Base-by-base conservation (phyloP, 2,329 filamentous ascomycete species). In the Camillea tinctor region DNA sequence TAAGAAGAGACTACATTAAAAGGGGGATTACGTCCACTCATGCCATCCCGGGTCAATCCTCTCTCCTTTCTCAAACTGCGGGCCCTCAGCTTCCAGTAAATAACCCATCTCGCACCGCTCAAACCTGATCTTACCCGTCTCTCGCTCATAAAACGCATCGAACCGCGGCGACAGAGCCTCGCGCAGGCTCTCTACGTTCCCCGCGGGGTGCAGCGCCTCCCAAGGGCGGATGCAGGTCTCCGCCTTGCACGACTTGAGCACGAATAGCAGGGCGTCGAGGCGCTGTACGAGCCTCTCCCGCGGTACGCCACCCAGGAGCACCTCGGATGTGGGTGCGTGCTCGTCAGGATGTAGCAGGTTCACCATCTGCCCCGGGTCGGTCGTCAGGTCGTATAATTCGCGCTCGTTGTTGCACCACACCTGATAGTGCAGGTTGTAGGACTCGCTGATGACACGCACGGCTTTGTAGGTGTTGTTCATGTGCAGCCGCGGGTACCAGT, bases 361-460 rank as follows among this genome's bases (percentile, higher is more conserved):
- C 2, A 50, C 13, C 69, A 72, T 71, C 24, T 71, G 69, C 9
- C 67, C 66, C 5, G 69, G 68, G 36, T 72, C 69, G 0, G 64
- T 58, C 13, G 55, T 78, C 11, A 84, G 64, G 61, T 86, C 79
- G 65, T 85, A 86, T 1, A 84, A 76, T 62, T 87, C 83, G 52
- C 81, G 78, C 64, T 85, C 83, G 59, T 83, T 82, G 11, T 74
- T 84, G 68, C 84, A 87, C 83, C 84, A 86, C 4, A 72, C 69
- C 22, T 68, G 66, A 17, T 72, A 72, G 57, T 81, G 81, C 3
- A 86, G 67, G 62, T 80, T 81, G 66, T 85, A 86, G 1, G 71
- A 69, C 1, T 79, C 66, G 1, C 76, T 71, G 6, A 82, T 71
- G 0, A 86, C 68, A 1, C 84, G 78, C 1, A 86, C 60, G 0